A percentile compares a stretch with the other conserved stretches of the same genome.
These are phyloP conservation scores for Pachysandra terminalis DNA, from an alignment of 164 flowering plant genomes.

Conservation along the genomic window DNA sequence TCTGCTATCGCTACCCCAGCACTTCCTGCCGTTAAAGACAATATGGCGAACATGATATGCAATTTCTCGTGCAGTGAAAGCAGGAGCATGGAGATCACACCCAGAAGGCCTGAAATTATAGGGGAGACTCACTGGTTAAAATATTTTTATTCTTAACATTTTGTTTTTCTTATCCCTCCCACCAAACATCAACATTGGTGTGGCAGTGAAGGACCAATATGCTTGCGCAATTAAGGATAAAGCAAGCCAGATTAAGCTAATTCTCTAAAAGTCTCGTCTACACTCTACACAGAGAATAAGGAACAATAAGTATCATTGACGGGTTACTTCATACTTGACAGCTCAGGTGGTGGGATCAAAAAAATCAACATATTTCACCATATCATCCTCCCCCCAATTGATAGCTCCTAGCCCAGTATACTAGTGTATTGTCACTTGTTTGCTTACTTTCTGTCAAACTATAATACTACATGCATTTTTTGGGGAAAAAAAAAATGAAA, in stretches of 20 bases:
- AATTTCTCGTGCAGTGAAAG: conserved; percentile 56
- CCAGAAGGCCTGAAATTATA: conserved; percentile 60
- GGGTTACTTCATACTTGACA: not conserved
- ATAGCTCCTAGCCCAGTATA: too few relatives aligned
- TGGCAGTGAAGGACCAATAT: not conserved
- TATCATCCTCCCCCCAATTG: not conserved
- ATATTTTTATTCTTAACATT: too few relatives aligned
- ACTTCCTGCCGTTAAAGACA: conserved; percentile 72
- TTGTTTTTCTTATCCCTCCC: too few relatives aligned
- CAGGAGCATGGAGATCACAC: conserved; percentile 62
- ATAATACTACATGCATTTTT: too few relatives aligned
- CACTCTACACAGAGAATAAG: too few relatives aligned
- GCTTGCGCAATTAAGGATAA: not conserved
- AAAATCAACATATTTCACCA: not conserved
- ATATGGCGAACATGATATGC: conserved; percentile 62
- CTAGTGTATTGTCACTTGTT: too few relatives aligned
- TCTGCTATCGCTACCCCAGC: conserved; percentile 94
- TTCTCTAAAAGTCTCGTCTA: too few relatives aligned
- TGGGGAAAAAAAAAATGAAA: too few relatives aligned
- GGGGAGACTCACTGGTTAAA: not conserved
- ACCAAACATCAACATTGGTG: not conserved
- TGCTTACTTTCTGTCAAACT: too few relatives aligned
- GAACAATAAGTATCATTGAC: too few relatives aligned
- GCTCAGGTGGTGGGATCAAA: not conserved
- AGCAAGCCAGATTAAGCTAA: not conserved